Evolutionary conservation across 164 flowering plant species (phyloP), one percentile per base, ranked within the genome.

Genomic region (Magnolia officinalis): DNA sequence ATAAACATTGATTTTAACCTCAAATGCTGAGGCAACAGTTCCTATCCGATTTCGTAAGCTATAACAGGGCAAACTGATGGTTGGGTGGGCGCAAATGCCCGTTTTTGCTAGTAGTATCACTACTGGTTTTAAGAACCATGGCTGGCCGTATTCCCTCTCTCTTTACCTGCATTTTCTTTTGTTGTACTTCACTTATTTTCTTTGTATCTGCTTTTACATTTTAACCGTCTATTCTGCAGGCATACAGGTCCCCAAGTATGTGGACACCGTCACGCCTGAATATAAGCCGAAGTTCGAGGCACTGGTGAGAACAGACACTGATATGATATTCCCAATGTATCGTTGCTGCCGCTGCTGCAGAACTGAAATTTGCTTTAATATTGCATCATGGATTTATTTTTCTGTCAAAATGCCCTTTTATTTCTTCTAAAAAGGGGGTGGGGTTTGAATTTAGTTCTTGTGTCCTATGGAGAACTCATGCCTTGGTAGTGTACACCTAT

Each of bases 261-360:
- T 85, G 20, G 99, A 96, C 89, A 90, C 74, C 10, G 97, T 94
- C 74, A 94, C 98, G 65, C 96, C 98, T 63, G 82, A 96, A 74
- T 96, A 92, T 85, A 91, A 90, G 74, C 91, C 94, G 37, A 96
- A 92, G 75, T 94, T 94, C 83, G 97, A 94, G 74, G 84, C 88
- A 50, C 78, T 94, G 93, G 99, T 96, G 74, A 89, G 92, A 59
- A 78, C 55, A 55, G 37, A 73, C 50, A 13, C 18, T 26, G 31
- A 2, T 67, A 4, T 26, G 21, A 9, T 67, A 5, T 26, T 67
- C 20, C 26, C 71, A 55, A 16, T 55, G 7, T 55, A 55, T 18
- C 18, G 18, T 8, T 16, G 61, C 61, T 14, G 45, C 45, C 0
- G 45, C 45, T 37, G 45, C 45, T 0, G 6, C 6, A 6, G 45